Percentiles rank a stretch among this genome's conserved stretches.
phyloP scores from a whole-genome alignment of 2,329 filamentous ascomycete genomes.

The Blastomyces emzantsi region DNA sequence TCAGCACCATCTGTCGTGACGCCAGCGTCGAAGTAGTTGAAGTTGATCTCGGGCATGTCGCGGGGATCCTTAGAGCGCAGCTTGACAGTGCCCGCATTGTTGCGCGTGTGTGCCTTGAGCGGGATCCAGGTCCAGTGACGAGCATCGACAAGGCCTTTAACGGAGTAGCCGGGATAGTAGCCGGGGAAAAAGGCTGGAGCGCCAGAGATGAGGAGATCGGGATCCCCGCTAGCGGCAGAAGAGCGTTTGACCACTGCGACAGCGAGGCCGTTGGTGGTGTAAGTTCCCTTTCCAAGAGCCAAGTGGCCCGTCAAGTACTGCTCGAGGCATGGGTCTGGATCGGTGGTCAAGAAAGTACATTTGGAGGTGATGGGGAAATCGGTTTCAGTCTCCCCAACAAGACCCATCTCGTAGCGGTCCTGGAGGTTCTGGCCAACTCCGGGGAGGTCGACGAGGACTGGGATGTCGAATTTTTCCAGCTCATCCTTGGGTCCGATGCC shows the following conservation, averaged over 20 bases:
- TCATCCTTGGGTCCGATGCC: conserved; percentile 50
- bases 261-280: conserved; percentile 44
- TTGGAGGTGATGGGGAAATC: conserved; percentile 27
- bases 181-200: conserved; percentile 47
- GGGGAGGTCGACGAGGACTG: conserved; percentile 45
- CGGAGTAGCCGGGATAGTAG: conserved; percentile 47
- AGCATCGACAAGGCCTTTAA: conserved; percentile 30
- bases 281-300: conserved; percentile 27
- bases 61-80: conserved; percentile 54
- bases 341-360: conserved; percentile 25
- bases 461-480: conserved; percentile 44
- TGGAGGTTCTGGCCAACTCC: conserved; percentile 55
- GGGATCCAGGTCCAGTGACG: conserved; percentile 41
- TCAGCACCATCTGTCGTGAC: conserved; percentile 34
- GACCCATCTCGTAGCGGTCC: conserved; percentile 51
- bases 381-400: conserved; percentile 37
- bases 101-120: conserved; percentile 56
- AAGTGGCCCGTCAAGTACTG: conserved; percentile 30
- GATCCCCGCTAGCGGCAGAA: conserved; percentile 36
- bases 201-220: conserved; percentile 49
- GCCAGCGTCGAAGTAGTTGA: conserved; percentile 50
- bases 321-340: conserved; percentile 36
- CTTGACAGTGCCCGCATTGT: conserved; percentile 52
- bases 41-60: conserved; percentile 54
- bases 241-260: conserved; percentile 38